Base-by-base conservation (phyloP, 1,284 basidiomycete species). In the Leccinum solheimii region DNA sequence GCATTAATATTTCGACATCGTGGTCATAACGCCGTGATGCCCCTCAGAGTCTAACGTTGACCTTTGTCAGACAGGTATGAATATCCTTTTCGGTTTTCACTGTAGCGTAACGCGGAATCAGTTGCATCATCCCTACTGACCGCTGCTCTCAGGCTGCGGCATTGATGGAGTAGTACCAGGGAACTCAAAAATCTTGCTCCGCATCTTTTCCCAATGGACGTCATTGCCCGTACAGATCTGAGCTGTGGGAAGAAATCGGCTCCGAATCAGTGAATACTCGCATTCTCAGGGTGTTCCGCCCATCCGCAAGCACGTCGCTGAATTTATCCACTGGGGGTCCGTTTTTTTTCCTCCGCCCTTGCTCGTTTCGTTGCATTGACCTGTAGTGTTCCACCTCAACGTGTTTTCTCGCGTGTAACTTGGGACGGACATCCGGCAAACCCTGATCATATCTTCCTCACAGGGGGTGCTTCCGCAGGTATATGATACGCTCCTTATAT, bases 271-370 rank as follows among this genome's bases (percentile, higher is more conserved):
- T 9, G 97, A 96, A 9, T 99, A 99, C 80, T 95, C 94, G 14
- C 95, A 97, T 75, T 95, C 91, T 66, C 96, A 98, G 75, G 97
- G 97, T 53, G 87, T 98, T 1, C 88, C 93, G 1, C 81, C 90
- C 70, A 96, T 99, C 70, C 87, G 97, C 64, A 83, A 92, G 76
- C 88, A 89, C 63, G 93, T 99, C 45, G 95, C 95, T 14, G 83
- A 91, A 69, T 99, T 97, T 77, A 94, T 99, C 65, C 64, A 68
- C 21, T 21, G 21, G 21, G 53, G 67, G 72, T 75, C 21, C 8
- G 59, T 55, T 14, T 40, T 14, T 23, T 14, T 30, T 27, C 26
- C 26, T 8, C 4, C 7, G 21, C 21, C 30, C 13, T 9, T 11
- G 6, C 49, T 30, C 6, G 14, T 38, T 14, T 9, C 57, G 32